Evolutionary conservation across 352 stramenopile genomes (phyloP).

Genomic region (Globisporangium megalacanthum): DNA sequence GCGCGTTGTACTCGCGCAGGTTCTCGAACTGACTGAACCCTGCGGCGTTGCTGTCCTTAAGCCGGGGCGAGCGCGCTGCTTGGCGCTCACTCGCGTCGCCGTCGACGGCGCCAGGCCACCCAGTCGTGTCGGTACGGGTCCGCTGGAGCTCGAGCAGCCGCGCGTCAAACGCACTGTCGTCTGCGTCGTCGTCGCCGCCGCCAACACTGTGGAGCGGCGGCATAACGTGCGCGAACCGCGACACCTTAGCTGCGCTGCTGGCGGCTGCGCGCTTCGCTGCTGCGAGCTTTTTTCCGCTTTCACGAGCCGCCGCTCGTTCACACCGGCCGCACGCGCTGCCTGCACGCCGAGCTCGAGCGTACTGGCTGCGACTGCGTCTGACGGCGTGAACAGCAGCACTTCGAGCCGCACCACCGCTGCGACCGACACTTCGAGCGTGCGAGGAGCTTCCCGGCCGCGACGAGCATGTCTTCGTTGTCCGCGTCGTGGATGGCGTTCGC

Average conservation of each 20-base stretch:
- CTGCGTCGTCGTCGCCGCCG: constrained; percentile 9
- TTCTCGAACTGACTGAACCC: constrained; percentile 64
- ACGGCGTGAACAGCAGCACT: constrained; percentile 31
- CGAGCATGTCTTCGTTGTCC: constrained; percentile 32
- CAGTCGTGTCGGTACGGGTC: constrained; percentile 24
- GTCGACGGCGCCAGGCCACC: constrained; percentile 22
- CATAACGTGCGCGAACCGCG: constrained; percentile 4
- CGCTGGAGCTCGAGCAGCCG: constrained; percentile 12
- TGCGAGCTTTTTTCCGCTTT: constrained; percentile 55
- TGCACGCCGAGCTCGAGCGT: constrained; percentile 56
- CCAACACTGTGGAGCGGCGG: neutral
- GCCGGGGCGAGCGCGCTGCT: constrained; percentile 14
- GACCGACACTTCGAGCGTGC: constrained; percentile 42
- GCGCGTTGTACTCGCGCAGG: constrained; percentile 45
- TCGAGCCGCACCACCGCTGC: constrained; percentile 41
- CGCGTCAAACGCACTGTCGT: constrained; percentile 8
- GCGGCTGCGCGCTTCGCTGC: constrained; percentile 20
- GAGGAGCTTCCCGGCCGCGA: constrained; percentile 37
- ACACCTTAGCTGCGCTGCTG: constrained; percentile 12
- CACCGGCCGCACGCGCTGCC: constrained; percentile 44
- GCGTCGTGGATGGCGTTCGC: constrained; percentile 20
- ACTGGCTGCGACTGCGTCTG: constrained; percentile 37
- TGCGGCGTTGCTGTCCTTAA: constrained; percentile 32
- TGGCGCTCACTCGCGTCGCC: constrained; percentile 15
- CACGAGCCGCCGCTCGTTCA: constrained; percentile 51